Conservation (phyloP, 305 asterid genomes). For the Plantago coronopus region DNA sequence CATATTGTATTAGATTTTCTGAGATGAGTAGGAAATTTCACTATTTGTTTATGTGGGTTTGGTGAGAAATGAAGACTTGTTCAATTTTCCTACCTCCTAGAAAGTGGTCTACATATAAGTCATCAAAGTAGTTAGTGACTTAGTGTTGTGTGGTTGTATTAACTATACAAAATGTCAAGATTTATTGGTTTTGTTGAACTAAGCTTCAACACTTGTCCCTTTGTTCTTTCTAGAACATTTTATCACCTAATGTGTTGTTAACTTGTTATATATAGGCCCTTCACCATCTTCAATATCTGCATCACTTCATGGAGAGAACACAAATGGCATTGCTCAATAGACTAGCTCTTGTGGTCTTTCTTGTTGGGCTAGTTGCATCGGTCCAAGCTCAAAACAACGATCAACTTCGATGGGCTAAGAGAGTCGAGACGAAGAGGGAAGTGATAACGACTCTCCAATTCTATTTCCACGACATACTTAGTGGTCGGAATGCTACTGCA, state of each 20-base stretch:
- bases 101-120: not conserved
- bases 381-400: not conserved
- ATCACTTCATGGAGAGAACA: not conserved
- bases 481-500: conserved; percentile 4
- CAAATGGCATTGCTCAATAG: not conserved
- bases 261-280: not conserved
- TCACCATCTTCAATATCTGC: not conserved
- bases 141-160: not conserved
- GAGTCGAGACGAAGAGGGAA: conserved; percentile 6
- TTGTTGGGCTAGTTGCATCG: not conserved
- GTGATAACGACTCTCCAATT: conserved; percentile 3
- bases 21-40: not conserved
- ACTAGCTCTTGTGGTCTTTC: not conserved
- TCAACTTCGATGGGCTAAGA: conserved; percentile 3
- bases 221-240: not conserved
- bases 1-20: conserved; percentile 2
- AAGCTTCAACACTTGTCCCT: not conserved
- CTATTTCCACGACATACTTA: conserved; percentile 11
- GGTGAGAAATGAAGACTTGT: not conserved
- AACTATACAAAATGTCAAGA: not conserved
- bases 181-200: conserved; percentile 8
- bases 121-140: too few relatives aligned
- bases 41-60: not conserved
- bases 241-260: not conserved
- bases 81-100: not conserved